Percentiles rank a stretch among this genome's conserved stretches.
These are phyloP conservation scores for Stemphylium beticola DNA, from an alignment of 2,329 filamentous ascomycete species.

Conservation along the genomic window DNA sequence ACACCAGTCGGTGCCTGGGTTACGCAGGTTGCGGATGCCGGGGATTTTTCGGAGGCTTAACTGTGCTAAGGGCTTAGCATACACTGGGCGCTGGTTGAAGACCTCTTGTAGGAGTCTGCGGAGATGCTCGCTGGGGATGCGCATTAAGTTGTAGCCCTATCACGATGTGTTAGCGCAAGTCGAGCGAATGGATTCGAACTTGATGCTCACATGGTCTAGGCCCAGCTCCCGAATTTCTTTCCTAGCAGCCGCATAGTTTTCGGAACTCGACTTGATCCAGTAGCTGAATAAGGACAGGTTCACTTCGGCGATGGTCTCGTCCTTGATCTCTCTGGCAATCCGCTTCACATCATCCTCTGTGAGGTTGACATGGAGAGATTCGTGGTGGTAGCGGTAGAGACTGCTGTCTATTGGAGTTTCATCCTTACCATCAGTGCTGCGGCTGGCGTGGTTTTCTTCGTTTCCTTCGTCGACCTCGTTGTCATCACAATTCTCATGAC, in stretches of 20 bases:
- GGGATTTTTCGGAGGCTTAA: conserved; percentile 2
- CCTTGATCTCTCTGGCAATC: conserved; percentile 25
- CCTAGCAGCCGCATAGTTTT: conserved; percentile 32
- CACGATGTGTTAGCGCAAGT: neutral
- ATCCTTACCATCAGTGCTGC: neutral
- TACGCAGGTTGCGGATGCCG: conserved; percentile 6
- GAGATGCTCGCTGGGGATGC: conserved; percentile 19
- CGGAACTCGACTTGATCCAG: conserved; percentile 31
- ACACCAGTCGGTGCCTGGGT: conserved; percentile 5
- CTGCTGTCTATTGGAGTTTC: neutral
- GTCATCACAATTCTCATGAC: neutral
- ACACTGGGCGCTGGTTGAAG: conserved; percentile 5
- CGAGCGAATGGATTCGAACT: too few relatives aligned
- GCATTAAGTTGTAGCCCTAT: conserved; percentile 28
- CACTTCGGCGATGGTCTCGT: conserved; percentile 34
- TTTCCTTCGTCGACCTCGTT: neutral
- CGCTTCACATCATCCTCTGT: conserved; percentile 15
- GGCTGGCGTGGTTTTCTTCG: neutral
- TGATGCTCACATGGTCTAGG: conserved; percentile 30
- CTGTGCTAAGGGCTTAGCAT: conserved; percentile 4
- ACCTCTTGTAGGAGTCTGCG: conserved; percentile 21
- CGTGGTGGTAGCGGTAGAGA: neutral
- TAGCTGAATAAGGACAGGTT: conserved; percentile 30
- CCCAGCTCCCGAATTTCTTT: conserved; percentile 36
- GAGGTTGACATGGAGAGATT: conserved; percentile 18